Evolutionary conservation across 1,139 yeast species (phyloP), one percentile per base, ranked within the genome.

Genomic region (Keqinozyma sinolaborantium): DNA sequence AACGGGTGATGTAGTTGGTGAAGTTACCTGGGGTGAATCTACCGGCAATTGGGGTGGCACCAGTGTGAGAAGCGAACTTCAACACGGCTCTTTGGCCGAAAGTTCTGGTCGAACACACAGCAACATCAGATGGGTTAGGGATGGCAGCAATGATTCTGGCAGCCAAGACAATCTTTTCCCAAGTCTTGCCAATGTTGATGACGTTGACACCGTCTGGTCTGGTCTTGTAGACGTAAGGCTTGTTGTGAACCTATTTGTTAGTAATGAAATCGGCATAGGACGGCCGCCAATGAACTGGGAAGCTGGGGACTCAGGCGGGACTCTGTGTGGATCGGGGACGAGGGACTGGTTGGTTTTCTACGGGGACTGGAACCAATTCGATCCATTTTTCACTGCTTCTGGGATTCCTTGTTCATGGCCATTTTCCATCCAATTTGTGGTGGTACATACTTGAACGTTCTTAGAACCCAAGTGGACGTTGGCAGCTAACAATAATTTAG

Each of bases 1-100:
- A 87, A 77, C 97, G 94, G 75, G 98, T 94, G 81, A 90, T 92
- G 81, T 94, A 94, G 81, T 94, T 94, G 71, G 99, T 94, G 90
- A 94, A 94, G 81, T 86, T 83, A 85, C 99, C 99, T 75, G 99
- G 99, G 60, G 98, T 94, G 88, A 94, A 94, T 79, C 99, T 90
- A 75, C 98, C 98, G 59, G 98, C 98, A 76, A 94, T 90, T 71
- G 98, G 94, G 58, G 97, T 90, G 56, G 98, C 96, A 74, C 98
- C 97, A 59, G 98, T 90, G 92, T 94, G 98, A 61, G 96, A 87
- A 69, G 98, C 97, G 66, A 84, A 94, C 81, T 94, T 94, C 72
- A 94, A 83, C 56, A 90, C 98, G 66, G 98, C 99, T 82, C 99
- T 92, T 81, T 94, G 99, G 66, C 98, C 99, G 77, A 86, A 92